Conservation (phyloP, 805 yeast genomes). For the Zygosaccharomyces pseudorouxii region DNA sequence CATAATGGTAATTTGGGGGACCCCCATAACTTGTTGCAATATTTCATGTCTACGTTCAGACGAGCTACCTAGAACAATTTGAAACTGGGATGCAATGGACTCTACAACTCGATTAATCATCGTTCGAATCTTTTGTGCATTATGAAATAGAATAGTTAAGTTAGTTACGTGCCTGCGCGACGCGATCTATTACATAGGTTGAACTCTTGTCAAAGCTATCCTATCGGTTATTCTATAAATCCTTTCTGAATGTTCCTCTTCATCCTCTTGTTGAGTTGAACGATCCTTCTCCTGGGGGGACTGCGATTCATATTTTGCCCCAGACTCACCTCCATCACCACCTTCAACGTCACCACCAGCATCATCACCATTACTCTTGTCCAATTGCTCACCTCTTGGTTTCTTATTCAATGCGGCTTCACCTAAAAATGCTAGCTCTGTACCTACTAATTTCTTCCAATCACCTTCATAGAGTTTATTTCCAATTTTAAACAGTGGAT, state of each 20-base stretch:
- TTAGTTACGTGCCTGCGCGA: constrained; percentile 1
- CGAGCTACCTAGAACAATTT: constrained; percentile 69
- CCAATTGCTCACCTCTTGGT: constrained; percentile 6
- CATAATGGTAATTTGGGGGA: constrained; percentile 42
- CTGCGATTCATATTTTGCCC: neutral
- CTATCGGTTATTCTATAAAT: constrained; percentile 31
- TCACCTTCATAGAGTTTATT: constrained; percentile 61
- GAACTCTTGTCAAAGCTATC: constrained; percentile 23
- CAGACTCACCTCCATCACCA: constrained; percentile 7
- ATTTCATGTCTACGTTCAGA: constrained; percentile 80
- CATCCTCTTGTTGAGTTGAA: constrained; percentile 7
- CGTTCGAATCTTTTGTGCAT: neutral
- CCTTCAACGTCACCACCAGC: constrained; percentile 11
- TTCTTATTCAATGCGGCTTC: constrained; percentile 23
- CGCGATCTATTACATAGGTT: constrained; percentile 25
- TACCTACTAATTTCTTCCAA: constrained; percentile 78
- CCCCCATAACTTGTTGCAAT: constrained; percentile 50
- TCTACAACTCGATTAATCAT: constrained; percentile 3
- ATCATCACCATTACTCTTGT: constrained; percentile 16
- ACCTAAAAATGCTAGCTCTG: constrained; percentile 47
- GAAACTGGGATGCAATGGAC: constrained; percentile 12
- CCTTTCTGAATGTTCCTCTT: constrained; percentile 20
- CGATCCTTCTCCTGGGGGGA: neutral
- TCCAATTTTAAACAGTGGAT: constrained; percentile 56
- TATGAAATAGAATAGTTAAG: neutral